Base-by-base conservation (phyloP, 176 grass and related monocot species). In the Eragrostis curvula region DNA sequence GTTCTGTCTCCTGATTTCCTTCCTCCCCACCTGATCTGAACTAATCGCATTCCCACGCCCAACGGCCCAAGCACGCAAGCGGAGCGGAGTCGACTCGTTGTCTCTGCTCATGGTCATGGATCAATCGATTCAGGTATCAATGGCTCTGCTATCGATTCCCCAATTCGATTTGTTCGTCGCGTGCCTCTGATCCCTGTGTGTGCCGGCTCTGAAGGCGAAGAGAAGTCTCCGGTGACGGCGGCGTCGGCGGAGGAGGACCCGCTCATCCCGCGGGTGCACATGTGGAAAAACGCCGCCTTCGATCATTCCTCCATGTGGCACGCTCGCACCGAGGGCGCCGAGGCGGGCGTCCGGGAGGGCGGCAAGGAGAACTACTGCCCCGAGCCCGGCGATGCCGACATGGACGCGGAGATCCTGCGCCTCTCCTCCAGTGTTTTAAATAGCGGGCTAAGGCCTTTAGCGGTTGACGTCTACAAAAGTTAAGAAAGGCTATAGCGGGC, bases 231-330 rank as follows among this genome's bases (percentile, higher is more conserved):
- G 41, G 13, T n/a, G n/a, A n/a, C 25, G 40, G 10, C 9, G 45
- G 41, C 27, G 29, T 28, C 9, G 23, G 39, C 2, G 87, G 87
- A 84, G 81, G 87, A 89, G 70, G 87, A 89, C 76, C 87, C 87
- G 32, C 70, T 89, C 50, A 89, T 89, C 69, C 82, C 81, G 32
- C 76, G 84, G 69, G 87, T 89, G 51, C 87, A 89, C 82, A 52
- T 75, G 0, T 88, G 81, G 81, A 84, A 13, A 68, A 84, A 79
- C 69, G 81, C 75, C 60, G 29, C 81, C 40, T 85, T 63, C 81
- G 82, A 89, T 44, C 2, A 23, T n/a, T n/a, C n/a, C 9, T 73
- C 81, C 69, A 18, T 49, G 46, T 75, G 70, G 59, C 70, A 40
- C 53, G 55, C 73, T 9, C 73, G 48, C 62, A 17, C 61, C 3